Conservation (phyloP, 768 basidiomycete species). For the Lactarius psammicola region DNA sequence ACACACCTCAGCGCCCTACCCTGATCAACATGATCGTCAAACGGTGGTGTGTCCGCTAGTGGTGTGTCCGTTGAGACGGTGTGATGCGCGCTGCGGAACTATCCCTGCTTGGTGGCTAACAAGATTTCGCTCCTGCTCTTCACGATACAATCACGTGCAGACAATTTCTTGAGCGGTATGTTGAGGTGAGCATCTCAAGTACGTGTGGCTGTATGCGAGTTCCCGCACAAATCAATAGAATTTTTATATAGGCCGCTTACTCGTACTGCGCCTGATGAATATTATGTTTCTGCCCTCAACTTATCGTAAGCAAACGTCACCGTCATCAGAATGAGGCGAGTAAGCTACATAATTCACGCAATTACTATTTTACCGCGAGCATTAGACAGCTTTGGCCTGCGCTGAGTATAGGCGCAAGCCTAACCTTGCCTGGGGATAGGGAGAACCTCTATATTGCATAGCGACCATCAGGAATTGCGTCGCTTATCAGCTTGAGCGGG, state of each 20-base stretch:
- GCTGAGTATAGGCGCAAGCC: not conserved
- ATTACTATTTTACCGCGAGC: not conserved
- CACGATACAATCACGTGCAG: not conserved
- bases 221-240: not conserved
- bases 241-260: not conserved
- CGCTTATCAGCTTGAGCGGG: not conserved
- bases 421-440: not conserved
- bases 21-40: not conserved
- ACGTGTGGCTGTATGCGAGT: not conserved
- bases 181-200: not conserved
- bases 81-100: not conserved
- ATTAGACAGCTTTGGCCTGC: not conserved
- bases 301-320: not conserved
- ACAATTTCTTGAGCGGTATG: not conserved
- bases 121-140: not conserved
- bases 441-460: not conserved
- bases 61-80: not conserved
- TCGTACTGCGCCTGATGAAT: not conserved
- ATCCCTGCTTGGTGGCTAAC: not conserved
- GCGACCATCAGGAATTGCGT: not conserved
- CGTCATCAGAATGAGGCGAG: not conserved
- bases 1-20: not conserved
- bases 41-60: not conserved
- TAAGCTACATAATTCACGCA: not conserved
- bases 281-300: not conserved